Evolutionary conservation across 257 asterid species (phyloP), one percentile per base, ranked within the genome.

Genomic region (Craterostigma plantagineum): DNA sequence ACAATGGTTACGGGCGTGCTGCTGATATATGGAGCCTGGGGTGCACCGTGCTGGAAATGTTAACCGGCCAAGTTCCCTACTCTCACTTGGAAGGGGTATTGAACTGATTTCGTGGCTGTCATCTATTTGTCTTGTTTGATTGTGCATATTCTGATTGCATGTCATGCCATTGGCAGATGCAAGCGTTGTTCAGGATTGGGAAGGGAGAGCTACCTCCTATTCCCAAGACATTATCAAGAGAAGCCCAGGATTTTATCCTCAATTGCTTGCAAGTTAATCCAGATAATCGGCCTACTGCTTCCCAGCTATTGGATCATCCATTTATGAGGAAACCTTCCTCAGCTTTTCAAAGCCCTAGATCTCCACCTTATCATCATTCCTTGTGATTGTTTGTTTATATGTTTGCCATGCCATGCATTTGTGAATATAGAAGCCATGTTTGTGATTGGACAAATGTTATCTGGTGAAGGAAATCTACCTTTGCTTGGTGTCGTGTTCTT

Each of bases 21-120:
- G 84, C 84, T 53, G 84, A 74, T 46, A 74, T 74, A 53, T 74
- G 79, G 84, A 70, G 79, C 59, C 76, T 74, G 34, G 84, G 84
- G 14, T 74, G 84, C 66, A 70, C 79, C 13, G 84, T 74, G 39
- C 60, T 74, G 63, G 84, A 74, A 60, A 74, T 74, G 84, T 54
- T 74, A 38, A 70, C 79, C 8, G 63, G 84, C 51, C 71, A 62
- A 59, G 51, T 74, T 57, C 84, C 84, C 23, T 74, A 74, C 64
- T 74, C 84, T 51, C 76, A 62, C 58, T 57, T 74, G 66, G 84
- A 74, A 64, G 73, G 79, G 76, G 83, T 70, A 73, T 39, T 66
- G 13, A 37, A 4, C 8, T 37, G 3, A n/a, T n/a, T n/a, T n/a
- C n/a, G n/a, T n/a, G n/a, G n/a, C n/a, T n/a, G n/a, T n/a, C n/a